phyloP scores from a whole-genome alignment of 305 asterid genomes.

The Coffea humblotiana region DNA sequence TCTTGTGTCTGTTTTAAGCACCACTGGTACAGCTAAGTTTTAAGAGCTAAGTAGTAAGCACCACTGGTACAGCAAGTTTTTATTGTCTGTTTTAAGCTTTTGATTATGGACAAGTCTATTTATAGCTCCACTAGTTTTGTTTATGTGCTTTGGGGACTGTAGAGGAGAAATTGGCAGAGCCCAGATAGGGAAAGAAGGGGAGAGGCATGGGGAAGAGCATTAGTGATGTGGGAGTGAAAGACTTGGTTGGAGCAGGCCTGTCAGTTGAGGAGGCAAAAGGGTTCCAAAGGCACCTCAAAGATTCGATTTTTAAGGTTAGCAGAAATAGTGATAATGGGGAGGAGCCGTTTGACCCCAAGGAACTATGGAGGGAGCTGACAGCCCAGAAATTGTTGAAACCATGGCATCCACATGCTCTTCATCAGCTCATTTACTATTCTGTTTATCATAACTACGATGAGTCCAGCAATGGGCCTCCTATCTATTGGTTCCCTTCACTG shows the following conservation, averaged over 20 bases:
- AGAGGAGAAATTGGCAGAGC: background rate
- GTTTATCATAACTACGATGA: constrained; percentile 48
- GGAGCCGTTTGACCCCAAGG: constrained; percentile 27
- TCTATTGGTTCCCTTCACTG: constrained; percentile 89
- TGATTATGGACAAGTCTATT: too few species aligned
- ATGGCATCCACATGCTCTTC: constrained; percentile 65
- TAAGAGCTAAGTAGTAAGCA: too few species aligned
- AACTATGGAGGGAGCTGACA: constrained; percentile 60
- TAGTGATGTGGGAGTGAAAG: constrained; percentile 48
- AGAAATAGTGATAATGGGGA: background rate
- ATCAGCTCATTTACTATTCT: constrained; percentile 74
- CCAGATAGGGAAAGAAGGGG: constrained; percentile 2
- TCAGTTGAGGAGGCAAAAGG: constrained; percentile 50
- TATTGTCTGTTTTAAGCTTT: too few species aligned
- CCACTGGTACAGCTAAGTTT: too few species aligned
- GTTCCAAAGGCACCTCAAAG: constrained; percentile 45
- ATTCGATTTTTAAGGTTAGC: constrained; percentile 22
- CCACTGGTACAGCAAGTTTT: too few species aligned
- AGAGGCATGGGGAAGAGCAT: constrained; percentile 49
- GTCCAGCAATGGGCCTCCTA: constrained; percentile 66
- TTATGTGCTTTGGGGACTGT: background rate
- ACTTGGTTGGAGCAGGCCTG: constrained; percentile 57
- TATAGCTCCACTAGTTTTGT: too few species aligned
- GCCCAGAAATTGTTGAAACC: constrained; percentile 67
- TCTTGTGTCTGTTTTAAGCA: too few species aligned